Evolutionary conservation across 768 basidiomycete species (phyloP).

Genomic region (Amanita subjunquillea): DNA sequence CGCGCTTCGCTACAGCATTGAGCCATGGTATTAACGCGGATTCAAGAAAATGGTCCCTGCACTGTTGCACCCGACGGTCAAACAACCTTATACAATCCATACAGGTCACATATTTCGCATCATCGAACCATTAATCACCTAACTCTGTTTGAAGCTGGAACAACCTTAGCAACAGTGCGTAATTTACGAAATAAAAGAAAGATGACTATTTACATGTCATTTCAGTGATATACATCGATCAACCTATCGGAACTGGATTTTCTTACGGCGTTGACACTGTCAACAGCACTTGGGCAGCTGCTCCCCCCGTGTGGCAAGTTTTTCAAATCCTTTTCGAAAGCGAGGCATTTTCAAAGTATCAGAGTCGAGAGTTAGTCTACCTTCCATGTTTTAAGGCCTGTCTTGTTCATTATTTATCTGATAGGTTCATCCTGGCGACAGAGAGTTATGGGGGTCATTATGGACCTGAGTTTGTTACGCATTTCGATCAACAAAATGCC

Average conservation of each 20-base stretch:
- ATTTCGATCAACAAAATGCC: conserved; percentile 53
- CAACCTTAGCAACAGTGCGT: conserved; percentile 52
- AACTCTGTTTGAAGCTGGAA: conserved; percentile 41
- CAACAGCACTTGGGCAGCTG: conserved; percentile 44
- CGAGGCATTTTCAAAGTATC: conserved; percentile 36
- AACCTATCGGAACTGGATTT: conserved; percentile 59
- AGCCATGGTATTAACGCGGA: neutral
- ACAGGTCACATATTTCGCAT: conserved; percentile 27
- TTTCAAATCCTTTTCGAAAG: conserved; percentile 60
- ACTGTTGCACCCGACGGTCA: conserved; percentile 41
- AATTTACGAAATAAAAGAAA: neutral
- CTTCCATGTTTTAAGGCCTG: neutral
- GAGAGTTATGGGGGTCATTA: conserved; percentile 67
- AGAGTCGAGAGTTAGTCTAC: conserved; percentile 38
- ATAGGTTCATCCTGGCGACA: conserved; percentile 52
- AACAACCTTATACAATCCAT: conserved; percentile 50
- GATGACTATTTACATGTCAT: neutral
- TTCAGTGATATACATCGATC: conserved; percentile 61
- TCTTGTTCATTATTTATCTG: neutral
- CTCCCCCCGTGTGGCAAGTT: conserved; percentile 48
- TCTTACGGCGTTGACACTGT: conserved; percentile 47
- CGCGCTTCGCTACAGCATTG: neutral
- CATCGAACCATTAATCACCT: neutral
- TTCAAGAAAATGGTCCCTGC: conserved; percentile 57
- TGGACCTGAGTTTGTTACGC: conserved; percentile 53